Evolutionary conservation across 2,329 filamentous ascomycete genomes (phyloP).

Genomic region (Thyridium curvatum): DNA sequence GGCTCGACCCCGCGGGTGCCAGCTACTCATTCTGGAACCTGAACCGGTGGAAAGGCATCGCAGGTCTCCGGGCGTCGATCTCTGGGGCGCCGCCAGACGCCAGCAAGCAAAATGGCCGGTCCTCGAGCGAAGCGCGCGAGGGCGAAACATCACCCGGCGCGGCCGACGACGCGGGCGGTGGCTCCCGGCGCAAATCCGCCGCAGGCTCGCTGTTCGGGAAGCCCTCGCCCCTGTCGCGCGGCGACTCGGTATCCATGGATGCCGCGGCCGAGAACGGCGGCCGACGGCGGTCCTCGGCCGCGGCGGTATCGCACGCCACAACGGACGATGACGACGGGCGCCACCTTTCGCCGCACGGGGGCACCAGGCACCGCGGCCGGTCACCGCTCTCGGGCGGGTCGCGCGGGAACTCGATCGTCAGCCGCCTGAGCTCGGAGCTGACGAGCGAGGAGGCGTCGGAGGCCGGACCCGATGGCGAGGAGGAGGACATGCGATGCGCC

Average conservation of each 20-base stretch:
- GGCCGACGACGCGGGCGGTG: constrained; percentile 8
- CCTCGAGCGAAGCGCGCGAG: constrained; percentile 3
- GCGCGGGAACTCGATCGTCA: constrained; percentile 33
- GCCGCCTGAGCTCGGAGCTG: constrained; percentile 52
- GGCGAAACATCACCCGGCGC: constrained; percentile 3
- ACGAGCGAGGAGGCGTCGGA: constrained; percentile 25
- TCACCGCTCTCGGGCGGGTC: constrained; percentile 6
- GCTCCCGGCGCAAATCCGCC: constrained; percentile 17
- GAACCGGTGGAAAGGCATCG: constrained; percentile 43
- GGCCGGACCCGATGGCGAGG: constrained; percentile 31
- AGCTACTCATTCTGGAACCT: constrained; percentile 52
- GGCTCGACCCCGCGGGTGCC: constrained; percentile 29
- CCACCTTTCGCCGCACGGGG: constrained; percentile 19
- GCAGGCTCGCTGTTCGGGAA: constrained; percentile 4
- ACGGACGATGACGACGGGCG: constrained; percentile 8
- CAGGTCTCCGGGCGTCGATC: constrained; percentile 19
- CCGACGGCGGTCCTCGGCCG: too few species aligned
- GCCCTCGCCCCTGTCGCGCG: neutral
- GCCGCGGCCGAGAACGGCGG: neutral
- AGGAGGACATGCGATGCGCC: constrained; percentile 44
- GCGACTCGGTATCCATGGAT: too few species aligned
- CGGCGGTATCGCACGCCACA: constrained; percentile 1
- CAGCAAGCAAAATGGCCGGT: constrained; percentile 1
- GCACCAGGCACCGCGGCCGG: too few species aligned
- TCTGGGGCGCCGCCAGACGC: constrained; percentile 3